Evolutionary conservation across 2,329 filamentous ascomycete genomes (phyloP).

Genomic region (Phoma sp.): DNA sequence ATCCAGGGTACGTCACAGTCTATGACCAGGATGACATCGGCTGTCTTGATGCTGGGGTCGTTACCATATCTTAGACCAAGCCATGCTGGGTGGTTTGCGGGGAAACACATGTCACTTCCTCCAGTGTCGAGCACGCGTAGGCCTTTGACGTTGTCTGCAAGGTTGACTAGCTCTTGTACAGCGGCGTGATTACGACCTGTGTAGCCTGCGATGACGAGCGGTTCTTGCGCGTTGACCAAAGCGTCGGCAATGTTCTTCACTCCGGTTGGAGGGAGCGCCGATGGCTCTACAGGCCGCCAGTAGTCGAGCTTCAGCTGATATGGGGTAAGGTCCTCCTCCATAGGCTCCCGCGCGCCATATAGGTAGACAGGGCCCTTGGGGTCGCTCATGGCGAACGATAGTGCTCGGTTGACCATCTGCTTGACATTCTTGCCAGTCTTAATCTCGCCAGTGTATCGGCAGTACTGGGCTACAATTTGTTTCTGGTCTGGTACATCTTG

Average conservation of each 20-base stretch:
- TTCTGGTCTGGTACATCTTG: constrained; percentile 85
- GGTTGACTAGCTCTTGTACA: constrained; percentile 67
- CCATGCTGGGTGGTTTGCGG: constrained; percentile 62
- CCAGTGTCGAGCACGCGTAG: constrained; percentile 77
- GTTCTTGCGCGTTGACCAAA: constrained; percentile 69
- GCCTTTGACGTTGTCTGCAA: constrained; percentile 73
- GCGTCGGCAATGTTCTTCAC: constrained; percentile 68
- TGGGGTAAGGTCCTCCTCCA: constrained; percentile 78
- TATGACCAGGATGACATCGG: constrained; percentile 84
- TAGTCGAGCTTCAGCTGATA: constrained; percentile 67
- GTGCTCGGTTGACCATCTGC: constrained; percentile 84
- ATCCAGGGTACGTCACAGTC: constrained; percentile 97
- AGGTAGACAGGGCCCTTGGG: constrained; percentile 84
- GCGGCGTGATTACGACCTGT: constrained; percentile 71
- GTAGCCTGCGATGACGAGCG: constrained; percentile 75
- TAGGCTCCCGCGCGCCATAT: constrained; percentile 78
- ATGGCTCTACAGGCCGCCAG: constrained; percentile 75
- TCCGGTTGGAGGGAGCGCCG: constrained; percentile 64
- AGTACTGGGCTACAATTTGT: constrained; percentile 83
- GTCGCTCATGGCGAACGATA: constrained; percentile 80
- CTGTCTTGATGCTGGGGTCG: constrained; percentile 75
- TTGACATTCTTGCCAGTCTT: constrained; percentile 86
- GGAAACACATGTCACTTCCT: constrained; percentile 83
- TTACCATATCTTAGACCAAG: constrained; percentile 73
- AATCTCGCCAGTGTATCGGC: constrained; percentile 81